These are phyloP conservation scores for Neohortaea acidophila DNA, from an alignment of 495 filamentous ascomycete species.

Conservation along the genomic window DNA sequence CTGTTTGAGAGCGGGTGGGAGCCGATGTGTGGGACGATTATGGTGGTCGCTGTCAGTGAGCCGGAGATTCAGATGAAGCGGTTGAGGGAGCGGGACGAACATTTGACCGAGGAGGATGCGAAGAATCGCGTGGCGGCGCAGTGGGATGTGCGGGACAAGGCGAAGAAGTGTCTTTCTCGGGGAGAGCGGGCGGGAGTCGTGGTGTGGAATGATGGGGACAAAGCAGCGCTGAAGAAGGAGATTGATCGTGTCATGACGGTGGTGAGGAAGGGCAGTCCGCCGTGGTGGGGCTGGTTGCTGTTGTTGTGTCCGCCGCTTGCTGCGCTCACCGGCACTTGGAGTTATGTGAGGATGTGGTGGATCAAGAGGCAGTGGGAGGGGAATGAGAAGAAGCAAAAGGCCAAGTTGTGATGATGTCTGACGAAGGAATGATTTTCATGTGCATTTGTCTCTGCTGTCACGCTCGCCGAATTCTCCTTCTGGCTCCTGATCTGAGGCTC, in stretches of 20 bases:
- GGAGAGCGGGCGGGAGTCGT: slow-evolving; percentile 52
- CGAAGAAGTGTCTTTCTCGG: slow-evolving; percentile 47
- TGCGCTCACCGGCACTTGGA: slow-evolving; percentile 46
- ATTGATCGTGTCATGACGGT: slow-evolving; percentile 45
- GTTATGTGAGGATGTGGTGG: slow-evolving; percentile 48
- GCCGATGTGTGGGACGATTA: slow-evolving; percentile 57
- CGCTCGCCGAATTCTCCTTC: neutral
- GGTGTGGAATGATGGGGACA: slow-evolving; percentile 72
- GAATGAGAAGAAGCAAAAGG: slow-evolving; percentile 49
- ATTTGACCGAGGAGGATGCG: slow-evolving; percentile 64
- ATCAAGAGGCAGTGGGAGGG: slow-evolving; percentile 55
- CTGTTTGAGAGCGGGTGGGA: slow-evolving; percentile 82
- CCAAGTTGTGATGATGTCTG: slow-evolving; percentile 39
- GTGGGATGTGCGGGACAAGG: slow-evolving; percentile 70
- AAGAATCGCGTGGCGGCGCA: slow-evolving; percentile 68
- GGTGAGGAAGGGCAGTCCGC: slow-evolving; percentile 46
- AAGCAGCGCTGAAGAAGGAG: slow-evolving; percentile 47
- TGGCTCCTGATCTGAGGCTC: too few relatives aligned
- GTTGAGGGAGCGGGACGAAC: slow-evolving; percentile 52
- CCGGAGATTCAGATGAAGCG: slow-evolving; percentile 64
- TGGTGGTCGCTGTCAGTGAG: slow-evolving; percentile 70
- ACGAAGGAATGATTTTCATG: neutral
- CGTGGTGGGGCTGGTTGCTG: slow-evolving; percentile 69
- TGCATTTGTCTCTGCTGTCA: too few relatives aligned
- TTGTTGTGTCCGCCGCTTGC: slow-evolving; percentile 58